Conservation (phyloP, 2,329 filamentous ascomycete species). For the Sporothrix phasma region DNA sequence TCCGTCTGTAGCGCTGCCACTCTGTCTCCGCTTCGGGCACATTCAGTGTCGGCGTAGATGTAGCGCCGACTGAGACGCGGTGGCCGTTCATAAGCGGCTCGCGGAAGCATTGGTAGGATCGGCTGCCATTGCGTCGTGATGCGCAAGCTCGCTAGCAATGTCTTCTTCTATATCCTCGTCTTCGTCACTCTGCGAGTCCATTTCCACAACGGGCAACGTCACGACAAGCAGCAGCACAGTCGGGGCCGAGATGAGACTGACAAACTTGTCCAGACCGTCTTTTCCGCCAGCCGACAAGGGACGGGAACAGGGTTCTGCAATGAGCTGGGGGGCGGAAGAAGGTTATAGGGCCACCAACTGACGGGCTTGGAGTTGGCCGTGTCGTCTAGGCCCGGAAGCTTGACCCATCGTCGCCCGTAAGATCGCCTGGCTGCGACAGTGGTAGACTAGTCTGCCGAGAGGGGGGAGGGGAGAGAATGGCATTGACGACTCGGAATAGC, state of each 20-base stretch:
- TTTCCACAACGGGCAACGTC: constrained; percentile 84
- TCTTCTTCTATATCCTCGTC: constrained; percentile 30
- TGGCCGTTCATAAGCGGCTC: background rate
- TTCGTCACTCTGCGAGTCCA: constrained; percentile 42
- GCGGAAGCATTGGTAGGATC: background rate
- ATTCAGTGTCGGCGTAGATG: constrained; percentile 7
- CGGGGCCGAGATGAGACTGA: constrained; percentile 76
- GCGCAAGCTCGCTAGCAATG: background rate
- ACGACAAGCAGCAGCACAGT: constrained; percentile 84
- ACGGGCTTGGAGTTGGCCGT: constrained; percentile 36
- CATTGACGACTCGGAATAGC: constrained; percentile 50
- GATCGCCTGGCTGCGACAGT: constrained; percentile 31
- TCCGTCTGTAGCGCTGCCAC: constrained; percentile 49
- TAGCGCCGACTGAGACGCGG: background rate
- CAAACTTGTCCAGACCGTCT: constrained; percentile 72
- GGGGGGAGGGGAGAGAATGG: constrained; percentile 31
- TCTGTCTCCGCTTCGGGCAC: constrained; percentile 38
- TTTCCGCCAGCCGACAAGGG: constrained; percentile 73
- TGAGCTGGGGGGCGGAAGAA: constrained; percentile 59
- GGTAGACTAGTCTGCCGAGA: constrained; percentile 44
- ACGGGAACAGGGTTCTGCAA: constrained; percentile 77
- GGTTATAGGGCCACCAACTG: constrained; percentile 70
- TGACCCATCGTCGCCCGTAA: constrained; percentile 23
- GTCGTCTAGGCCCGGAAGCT: constrained; percentile 36
- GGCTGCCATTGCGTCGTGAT: background rate